Evolutionary conservation across 345 rosid species (phyloP), one percentile per base, ranked within the genome.

Genomic region (Eucalyptus cloeziana): DNA sequence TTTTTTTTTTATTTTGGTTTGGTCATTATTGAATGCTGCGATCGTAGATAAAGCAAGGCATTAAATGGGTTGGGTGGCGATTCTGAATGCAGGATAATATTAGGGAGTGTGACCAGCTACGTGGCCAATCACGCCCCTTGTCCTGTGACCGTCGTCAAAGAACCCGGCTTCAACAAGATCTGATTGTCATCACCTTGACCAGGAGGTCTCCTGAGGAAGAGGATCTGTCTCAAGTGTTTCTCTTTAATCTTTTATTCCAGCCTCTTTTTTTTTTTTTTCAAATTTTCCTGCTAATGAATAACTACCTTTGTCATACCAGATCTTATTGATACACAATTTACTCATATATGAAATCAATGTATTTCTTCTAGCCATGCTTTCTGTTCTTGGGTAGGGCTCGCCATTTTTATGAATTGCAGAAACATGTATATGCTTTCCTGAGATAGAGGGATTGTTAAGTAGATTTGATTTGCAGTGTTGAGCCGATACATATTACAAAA

Each of bases 81-180:
- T 37, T 90, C 14, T 88, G 80, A 89, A 90, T 90, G 87, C 97
- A 97, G 99, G 98, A 94, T 97, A 10, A 86, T 97, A 85, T 87
- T 96, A 92, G 99, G 94, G 49, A 93, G 95, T 30, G 95, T 93
- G 90, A 91, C 94, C 88, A 76, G 89, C 27, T 91, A 88, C 87
- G 90, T 93, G 87, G 88, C 91, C 90, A 87, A 71, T 47, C 93
- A 91, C 80, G 94, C 95, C 31, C 6, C 93, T 49, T 93, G 95
- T 86, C 94, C 95, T 4, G 95, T 93, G 52, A 92, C 91, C 49
- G 87, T 93, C 79, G 93, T 93, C 86, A 93, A 93, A 86, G 93
- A 89, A 43, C 89, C 87, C 13, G 62, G 56, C 89, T 89, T 49
- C 88, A 33, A 16, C 71, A 85, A 83, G 37, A 14, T n/a, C 16